Evolutionary conservation across 2,329 filamentous ascomycete species (phyloP), one percentile per base, ranked within the genome.

Genomic region (Scedosporium aurantiacum): DNA sequence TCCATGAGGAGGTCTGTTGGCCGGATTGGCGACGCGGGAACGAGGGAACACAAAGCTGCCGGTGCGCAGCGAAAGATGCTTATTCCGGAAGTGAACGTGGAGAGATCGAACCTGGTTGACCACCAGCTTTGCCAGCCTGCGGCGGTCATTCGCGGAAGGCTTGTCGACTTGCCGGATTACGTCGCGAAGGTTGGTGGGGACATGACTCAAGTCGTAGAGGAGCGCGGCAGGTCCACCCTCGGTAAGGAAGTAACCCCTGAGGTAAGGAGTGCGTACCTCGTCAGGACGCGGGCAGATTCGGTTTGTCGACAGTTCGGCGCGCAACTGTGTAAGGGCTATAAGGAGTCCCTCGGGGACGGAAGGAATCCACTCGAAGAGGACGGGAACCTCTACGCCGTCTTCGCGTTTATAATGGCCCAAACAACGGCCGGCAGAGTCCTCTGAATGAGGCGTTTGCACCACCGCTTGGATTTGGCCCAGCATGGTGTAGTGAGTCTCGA

Each of bases 331-430:
- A 4, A 61, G 52, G 16, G 52, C 8, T 8, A 57, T 45, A 16
- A 7, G 5, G 12, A 61, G 40, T 12, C 40, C 45, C 21, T 8
- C 21, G 6, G 52, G 32, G 5, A 61, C 18, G 32, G 37, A 6
- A 12, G 59, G 43, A 10, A 61, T n/a, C 59, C 59, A 61, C 28
- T 61, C 59, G 6, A 61, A 37, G n/a, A 61, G 37, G 21, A 47
- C 18, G 2, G 50, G 21, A 2, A 14, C 6, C 18, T 37, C n/a
- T 28, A 14, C 32, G 14, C 47, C 59, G 37, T 61, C 59, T 4
- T 10, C 2, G 21, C 5, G 18, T 32, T 14, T 12, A 32, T 18
- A 7, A 8, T 6, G 14, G 2, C 25, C 50, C 1, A 21, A 25
- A 4, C 32, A 28, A 8, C 59, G 59, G 37, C 32, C 45, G 7